phyloP scores from a whole-genome alignment of 2,329 filamentous ascomycete genomes.

The Bipolaris oryzae region DNA sequence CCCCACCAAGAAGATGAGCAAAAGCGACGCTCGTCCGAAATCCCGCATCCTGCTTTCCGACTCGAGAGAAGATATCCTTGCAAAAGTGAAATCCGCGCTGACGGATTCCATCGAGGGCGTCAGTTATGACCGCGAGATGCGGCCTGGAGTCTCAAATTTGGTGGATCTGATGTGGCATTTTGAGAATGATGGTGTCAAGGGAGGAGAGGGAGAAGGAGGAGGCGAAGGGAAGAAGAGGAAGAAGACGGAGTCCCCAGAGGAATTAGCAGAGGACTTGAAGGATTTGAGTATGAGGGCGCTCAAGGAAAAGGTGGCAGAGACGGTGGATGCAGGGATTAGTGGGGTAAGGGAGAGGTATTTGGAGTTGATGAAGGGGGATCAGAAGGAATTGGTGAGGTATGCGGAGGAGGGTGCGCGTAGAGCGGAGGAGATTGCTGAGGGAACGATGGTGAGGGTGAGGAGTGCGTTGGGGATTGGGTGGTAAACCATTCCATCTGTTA shows the following conservation, averaged over 20 bases:
- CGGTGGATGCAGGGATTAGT: constrained; percentile 60
- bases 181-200: constrained; percentile 42
- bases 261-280: constrained; percentile 55
- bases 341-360: constrained; percentile 64
- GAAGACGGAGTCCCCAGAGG: constrained; percentile 46
- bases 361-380: constrained; percentile 58
- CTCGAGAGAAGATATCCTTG: constrained; percentile 63
- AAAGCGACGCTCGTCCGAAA: constrained; percentile 73
- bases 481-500: not conserved
- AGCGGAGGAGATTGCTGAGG: constrained; percentile 66
- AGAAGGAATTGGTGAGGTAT: constrained; percentile 62
- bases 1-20: constrained; percentile 89
- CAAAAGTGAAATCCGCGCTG: constrained; percentile 73
- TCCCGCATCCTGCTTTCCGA: constrained; percentile 88
- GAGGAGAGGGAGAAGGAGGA: constrained; percentile 18
- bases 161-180: constrained; percentile 79
- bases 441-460: constrained; percentile 51
- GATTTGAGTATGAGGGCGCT: constrained; percentile 61
- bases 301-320: constrained; percentile 68
- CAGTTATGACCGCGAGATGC: constrained; percentile 69
- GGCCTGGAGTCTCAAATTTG: constrained; percentile 88
- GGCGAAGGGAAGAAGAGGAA: no score
- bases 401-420: constrained; percentile 64
- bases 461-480: constrained; percentile 25
- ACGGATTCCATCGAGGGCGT: constrained; percentile 76